Percentiles rank a stretch among this genome's conserved stretches.
Conservation (phyloP, 306 rosid genomes). For the Coriaria nepalensis region DNA sequence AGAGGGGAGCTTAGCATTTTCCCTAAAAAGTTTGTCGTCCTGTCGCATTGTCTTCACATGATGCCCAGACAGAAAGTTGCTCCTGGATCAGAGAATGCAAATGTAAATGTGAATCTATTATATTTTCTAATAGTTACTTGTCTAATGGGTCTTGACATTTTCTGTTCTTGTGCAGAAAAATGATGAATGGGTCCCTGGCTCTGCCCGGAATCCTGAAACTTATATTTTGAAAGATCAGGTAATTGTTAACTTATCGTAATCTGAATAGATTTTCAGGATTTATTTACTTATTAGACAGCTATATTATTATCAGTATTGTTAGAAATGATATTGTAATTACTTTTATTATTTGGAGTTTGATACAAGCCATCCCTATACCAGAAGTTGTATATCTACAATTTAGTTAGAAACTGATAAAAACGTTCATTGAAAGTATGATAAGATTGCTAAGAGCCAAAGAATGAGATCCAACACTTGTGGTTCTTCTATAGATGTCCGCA, state of each 20-base stretch:
- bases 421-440: too few relatives aligned
- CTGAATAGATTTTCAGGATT: too few relatives aligned
- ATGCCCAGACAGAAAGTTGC: constrained; percentile 69
- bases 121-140: constrained; percentile 3
- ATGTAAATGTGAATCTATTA: constrained; percentile 33
- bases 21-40: constrained; percentile 44
- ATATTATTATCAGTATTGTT: neutral
- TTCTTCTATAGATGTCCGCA: too few relatives aligned
- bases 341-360: too few relatives aligned
- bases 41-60: constrained; percentile 82
- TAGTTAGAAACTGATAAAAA: too few relatives aligned
- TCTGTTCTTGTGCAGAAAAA: constrained; percentile 27
- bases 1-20: constrained; percentile 84
- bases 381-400: too few relatives aligned
- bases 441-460: too few relatives aligned
- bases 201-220: constrained; percentile 64
- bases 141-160: constrained; percentile 8
- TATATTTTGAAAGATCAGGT: constrained; percentile 71
- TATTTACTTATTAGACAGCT: neutral
- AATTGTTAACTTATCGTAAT: constrained; percentile 1
- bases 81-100: constrained; percentile 41
- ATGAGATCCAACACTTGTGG: too few relatives aligned
- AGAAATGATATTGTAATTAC: too few relatives aligned
- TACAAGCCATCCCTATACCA: too few relatives aligned
- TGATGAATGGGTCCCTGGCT: constrained; percentile 62